Evolutionary conservation across 257 asterid genomes (phyloP).

Genomic region (Plantago ovata): DNA sequence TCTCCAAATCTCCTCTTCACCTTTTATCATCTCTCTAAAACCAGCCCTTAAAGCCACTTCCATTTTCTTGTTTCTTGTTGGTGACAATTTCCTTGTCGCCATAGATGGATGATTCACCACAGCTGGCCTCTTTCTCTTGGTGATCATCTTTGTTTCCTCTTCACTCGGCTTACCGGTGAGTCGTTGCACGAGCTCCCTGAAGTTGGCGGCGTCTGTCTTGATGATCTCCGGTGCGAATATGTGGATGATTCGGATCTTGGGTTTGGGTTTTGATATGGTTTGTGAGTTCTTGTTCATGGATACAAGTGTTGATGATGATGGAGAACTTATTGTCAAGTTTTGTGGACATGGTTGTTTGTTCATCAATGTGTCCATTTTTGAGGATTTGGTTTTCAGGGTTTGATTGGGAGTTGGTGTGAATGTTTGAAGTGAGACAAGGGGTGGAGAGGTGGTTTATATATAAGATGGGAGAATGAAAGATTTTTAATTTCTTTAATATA

Average conservation of each 20-base stretch:
- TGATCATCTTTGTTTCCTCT: no score
- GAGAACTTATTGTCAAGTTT: constrained; percentile 30
- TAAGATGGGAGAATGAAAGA: constrained; percentile 19
- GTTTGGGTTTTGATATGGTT: constrained; percentile 54
- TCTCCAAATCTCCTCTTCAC: constrained; percentile 76
- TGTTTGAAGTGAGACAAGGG: constrained; percentile 24
- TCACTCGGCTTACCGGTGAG: constrained; percentile 85
- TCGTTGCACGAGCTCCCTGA: constrained; percentile 74
- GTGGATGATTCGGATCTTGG: constrained; percentile 82
- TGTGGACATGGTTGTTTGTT: constrained; percentile 31
- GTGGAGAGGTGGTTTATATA: constrained; percentile 13
- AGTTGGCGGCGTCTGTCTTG: constrained; percentile 67
- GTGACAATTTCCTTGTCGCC: constrained; percentile 14
- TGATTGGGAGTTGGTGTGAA: constrained; percentile 27
- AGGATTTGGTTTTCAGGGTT: neutral
- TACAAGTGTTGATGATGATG: constrained; percentile 21
- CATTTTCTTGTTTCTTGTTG: constrained; percentile 27
- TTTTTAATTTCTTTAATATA: neutral
- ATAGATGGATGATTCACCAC: constrained; percentile 8
- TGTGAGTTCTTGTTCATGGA: constrained; percentile 57
- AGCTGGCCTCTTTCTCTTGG: constrained; percentile 13
- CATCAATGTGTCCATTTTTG: constrained; percentile 35
- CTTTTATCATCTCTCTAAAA: constrained; percentile 51
- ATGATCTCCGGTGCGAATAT: constrained; percentile 88
- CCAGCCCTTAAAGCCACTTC: constrained; percentile 17